Evolutionary conservation across 2,329 filamentous ascomycete species (phyloP), one percentile per base, ranked within the genome.

Genomic region (Rutstroemia sp.): DNA sequence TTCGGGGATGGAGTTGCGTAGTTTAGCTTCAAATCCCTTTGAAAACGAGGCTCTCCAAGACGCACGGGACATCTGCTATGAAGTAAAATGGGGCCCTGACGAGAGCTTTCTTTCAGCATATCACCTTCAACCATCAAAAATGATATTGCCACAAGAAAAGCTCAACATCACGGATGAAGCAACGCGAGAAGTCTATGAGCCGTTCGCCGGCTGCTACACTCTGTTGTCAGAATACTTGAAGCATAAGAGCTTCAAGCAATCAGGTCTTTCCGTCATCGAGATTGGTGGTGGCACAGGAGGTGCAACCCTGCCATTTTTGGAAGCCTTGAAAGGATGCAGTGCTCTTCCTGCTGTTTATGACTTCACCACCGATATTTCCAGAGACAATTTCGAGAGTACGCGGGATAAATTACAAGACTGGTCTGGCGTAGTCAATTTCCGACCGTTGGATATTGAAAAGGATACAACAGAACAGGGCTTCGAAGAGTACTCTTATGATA

Each of bases 381-480:
- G 39, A 8, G 41, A 25, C 23, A 45, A 45, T 38, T 46, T 52
- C 25, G 25, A 49, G 5, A 9, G 37, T 38, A 7, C 46, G 30
- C 25, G 23, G 37, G 10, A 6, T 49, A 18, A 34, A 16, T 37
- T 51, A n/a, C 9, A 41, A 25, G 23, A 14, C 16, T 51, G 49
- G 49, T 5, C n/a, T 14, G 18, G 8, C 14, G 21, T 23, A 16
- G 5, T 52, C 4, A 19, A 7, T 8, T 45, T 44, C 50, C 25
- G 27, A 34, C 63, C 63, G 14, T 64, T 73, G 4, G 67, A 74
- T 56, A 69, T 72, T 37, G 63, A 66, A 34, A 55, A 63, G 25
- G 66, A 70, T 34, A 66, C 68, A 0, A 51, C 42, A 1, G 49
- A 53, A 5, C 71, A 74, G 54, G 71, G 70, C 10, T 73, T 71